Evolutionary conservation across 1,284 basidiomycete species (phyloP).

Genomic region (Moesziomyces globuligerus): DNA sequence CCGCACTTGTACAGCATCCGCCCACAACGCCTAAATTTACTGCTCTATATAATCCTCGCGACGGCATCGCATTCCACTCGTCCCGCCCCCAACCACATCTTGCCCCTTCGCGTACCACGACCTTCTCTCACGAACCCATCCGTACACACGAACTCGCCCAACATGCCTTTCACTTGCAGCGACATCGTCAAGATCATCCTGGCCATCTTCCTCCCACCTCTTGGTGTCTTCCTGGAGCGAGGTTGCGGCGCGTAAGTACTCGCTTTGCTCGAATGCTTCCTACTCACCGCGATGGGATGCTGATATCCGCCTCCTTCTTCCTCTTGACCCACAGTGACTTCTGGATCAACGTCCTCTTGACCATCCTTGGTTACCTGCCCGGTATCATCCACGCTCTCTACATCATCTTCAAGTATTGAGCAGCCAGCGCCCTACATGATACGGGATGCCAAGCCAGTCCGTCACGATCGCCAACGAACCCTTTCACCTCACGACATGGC

Average conservation of each 20-base stretch:
- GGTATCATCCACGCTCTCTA: constrained; percentile 63
- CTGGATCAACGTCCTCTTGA: constrained; percentile 56
- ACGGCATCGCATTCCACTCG: no score
- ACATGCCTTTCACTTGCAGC: constrained; percentile 62
- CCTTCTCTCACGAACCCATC: background rate
- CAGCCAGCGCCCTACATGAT: background rate
- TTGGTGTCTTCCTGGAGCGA: constrained; percentile 51
- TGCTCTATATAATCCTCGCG: no score
- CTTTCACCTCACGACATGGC: constrained; percentile 1
- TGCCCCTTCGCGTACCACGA: background rate
- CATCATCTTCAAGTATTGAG: constrained; percentile 61
- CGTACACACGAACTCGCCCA: constrained; percentile 7
- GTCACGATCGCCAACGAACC: background rate
- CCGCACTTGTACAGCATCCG: no score
- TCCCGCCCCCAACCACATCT: background rate
- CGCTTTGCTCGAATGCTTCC: background rate
- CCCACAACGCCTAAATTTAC: no score
- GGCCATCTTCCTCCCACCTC: constrained; percentile 50
- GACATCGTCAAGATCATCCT: constrained; percentile 54
- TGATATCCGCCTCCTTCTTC: background rate
- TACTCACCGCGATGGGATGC: background rate
- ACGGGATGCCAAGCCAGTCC: background rate
- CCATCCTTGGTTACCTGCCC: constrained; percentile 57
- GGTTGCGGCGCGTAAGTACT: constrained; percentile 41
- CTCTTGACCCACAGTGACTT: constrained; percentile 25